Evolutionary conservation across 1,284 basidiomycete genomes (phyloP), one percentile per base, ranked within the genome.

Genomic region (Apiotrichum sp.): DNA sequence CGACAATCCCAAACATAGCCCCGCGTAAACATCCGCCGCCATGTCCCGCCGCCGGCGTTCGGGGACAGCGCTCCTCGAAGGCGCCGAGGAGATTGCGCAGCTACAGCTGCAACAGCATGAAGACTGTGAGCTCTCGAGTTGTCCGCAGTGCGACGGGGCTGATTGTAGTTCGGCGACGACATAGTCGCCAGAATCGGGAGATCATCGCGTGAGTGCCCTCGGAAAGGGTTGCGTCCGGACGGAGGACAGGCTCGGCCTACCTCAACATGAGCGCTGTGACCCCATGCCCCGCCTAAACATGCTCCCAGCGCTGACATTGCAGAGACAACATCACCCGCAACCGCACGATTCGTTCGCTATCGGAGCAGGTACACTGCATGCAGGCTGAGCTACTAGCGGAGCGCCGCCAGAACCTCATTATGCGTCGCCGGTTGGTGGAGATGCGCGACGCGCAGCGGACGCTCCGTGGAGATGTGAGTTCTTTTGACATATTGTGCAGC

Each of bases 311-410:
- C 22, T 22, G 22, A 22, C 22, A 38, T n/a, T 22, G 29, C 42
- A 59, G 52, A 38, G 57, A 59, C 16, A 62, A 62, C 53, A 62
- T 62, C 29, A 50, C 16, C 32, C 50, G 57, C 22, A 57, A 55
- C 31, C 44, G 33, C 33, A 31, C 48, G 2, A 53, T 62, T 7
- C 52, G 52, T 7, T 22, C 42, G 6, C 50, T 62, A 10, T 52
- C 57, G 29, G 57, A 53, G 33, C 61, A 62, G 44, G 45, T 62
- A 14, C 22, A 40, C 3, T 34, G 42, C n/a, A 46, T 62, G 22
- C 57, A 62, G 44, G 55, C 34, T 35, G 60, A 62, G 47, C 44
- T 58, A 35, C 38, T 58, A 22, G 42, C 46, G n/a, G 52, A 52
- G 11, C 57, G 49, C 7, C 48, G 42, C 9, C 16, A 40, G 32